Conservation (phyloP, 2,329 filamentous ascomycete species). For the Aspergillus sp. region DNA sequence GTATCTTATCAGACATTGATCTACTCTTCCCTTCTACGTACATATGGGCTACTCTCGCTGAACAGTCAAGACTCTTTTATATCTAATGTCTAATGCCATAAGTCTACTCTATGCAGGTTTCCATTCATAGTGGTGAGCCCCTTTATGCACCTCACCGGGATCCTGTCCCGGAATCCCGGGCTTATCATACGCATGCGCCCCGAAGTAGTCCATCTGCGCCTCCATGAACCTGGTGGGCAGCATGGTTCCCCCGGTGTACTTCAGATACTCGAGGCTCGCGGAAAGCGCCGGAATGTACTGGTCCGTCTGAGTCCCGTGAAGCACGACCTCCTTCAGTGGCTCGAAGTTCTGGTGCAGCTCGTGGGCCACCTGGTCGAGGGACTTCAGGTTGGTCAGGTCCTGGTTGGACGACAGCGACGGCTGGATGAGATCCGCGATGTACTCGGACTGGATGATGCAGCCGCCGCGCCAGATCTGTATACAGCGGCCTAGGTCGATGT, state of each 20-base stretch:
- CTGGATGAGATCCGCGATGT: constrained; percentile 52
- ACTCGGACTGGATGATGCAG: constrained; percentile 61
- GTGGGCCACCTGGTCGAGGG: constrained; percentile 39
- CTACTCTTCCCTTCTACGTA: too few species aligned
- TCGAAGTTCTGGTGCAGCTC: constrained; percentile 46
- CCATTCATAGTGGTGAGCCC: constrained; percentile 58
- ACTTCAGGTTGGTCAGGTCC: constrained; percentile 28
- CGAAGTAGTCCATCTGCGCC: constrained; percentile 63
- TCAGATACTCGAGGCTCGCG: constrained; percentile 57
- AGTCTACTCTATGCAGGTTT: constrained; percentile 28
- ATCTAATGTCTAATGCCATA: background rate
- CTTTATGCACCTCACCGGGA: constrained; percentile 44
- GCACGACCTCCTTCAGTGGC: constrained; percentile 47
- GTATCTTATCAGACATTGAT: too few species aligned
- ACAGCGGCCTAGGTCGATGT: constrained; percentile 32
- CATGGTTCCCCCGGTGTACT: constrained; percentile 51
- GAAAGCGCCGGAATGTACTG: constrained; percentile 52
- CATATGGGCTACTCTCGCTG: too few species aligned
- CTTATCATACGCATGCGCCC: constrained; percentile 55
- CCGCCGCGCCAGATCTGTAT: constrained; percentile 57
- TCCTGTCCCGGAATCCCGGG: constrained; percentile 42
- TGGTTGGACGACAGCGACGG: constrained; percentile 18
- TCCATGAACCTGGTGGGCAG: constrained; percentile 62
- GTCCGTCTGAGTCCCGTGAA: constrained; percentile 48
- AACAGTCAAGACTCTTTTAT: background rate